Evolutionary conservation across 768 basidiomycete genomes (phyloP).

Genomic region (Trametes cubensis): DNA sequence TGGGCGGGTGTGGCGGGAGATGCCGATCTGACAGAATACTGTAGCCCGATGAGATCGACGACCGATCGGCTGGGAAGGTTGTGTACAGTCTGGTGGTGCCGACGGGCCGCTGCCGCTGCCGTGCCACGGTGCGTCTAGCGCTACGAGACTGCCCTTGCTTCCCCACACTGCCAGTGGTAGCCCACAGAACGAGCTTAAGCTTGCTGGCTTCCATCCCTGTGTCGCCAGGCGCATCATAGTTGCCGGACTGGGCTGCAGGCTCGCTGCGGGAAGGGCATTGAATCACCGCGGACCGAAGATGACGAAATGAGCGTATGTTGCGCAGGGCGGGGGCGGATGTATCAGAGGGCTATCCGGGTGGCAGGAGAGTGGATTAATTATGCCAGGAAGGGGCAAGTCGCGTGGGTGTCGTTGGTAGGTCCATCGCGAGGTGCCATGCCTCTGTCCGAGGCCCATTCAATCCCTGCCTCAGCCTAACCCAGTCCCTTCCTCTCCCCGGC

Average conservation of each 20-base stretch:
- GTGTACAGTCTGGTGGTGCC: too few species aligned
- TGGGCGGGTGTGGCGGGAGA: constrained; percentile 9
- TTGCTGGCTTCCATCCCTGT: background rate
- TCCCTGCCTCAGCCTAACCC: background rate
- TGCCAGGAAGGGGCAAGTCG: constrained; percentile 12
- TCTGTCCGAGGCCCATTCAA: background rate
- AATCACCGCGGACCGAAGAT: background rate
- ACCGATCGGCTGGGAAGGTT: constrained; percentile 6
- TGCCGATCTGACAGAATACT: background rate
- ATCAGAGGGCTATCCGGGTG: background rate
- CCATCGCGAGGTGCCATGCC: constrained; percentile 17
- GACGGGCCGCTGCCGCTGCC: too few species aligned
- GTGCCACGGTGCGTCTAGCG: background rate
- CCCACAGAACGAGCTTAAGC: background rate
- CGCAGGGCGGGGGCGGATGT: background rate
- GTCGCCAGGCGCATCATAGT: background rate
- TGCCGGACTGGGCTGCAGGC: background rate
- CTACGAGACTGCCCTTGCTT: background rate
- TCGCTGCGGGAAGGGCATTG: background rate
- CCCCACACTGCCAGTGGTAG: background rate
- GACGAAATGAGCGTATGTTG: background rate
- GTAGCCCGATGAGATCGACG: constrained; percentile 9
- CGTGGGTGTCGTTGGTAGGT: constrained; percentile 12
- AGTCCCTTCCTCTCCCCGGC: background rate
- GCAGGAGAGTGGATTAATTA: constrained; percentile 15